These are phyloP conservation scores for Pseudozyma thailandica DNA, from an alignment of 1,284 basidiomycete genomes.

Conservation along the genomic window DNA sequence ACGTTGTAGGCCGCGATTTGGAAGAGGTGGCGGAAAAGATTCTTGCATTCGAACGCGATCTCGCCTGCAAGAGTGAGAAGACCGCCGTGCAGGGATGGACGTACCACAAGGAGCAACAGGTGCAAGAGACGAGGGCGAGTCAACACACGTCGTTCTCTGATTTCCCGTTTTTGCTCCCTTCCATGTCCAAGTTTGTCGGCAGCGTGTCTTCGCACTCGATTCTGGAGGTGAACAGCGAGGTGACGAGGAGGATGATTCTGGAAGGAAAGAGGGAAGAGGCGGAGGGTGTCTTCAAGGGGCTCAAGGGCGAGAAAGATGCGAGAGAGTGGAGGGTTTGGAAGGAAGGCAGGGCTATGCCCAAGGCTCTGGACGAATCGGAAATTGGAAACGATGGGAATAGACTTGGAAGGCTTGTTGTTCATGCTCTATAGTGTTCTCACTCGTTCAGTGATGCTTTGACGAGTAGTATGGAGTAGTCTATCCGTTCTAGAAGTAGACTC, in stretches of 20 bases:
- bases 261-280: slow-evolving; percentile 28
- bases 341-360: slow-evolving; percentile 28
- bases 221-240: slow-evolving; percentile 28
- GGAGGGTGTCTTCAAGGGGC: slow-evolving; percentile 34
- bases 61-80: neutral
- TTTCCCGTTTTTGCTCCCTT: slow-evolving; percentile 56
- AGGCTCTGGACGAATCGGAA: slow-evolving; percentile 5
- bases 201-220: slow-evolving; percentile 24
- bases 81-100: slow-evolving; percentile 22
- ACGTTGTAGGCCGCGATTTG: slow-evolving; percentile 50
- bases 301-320: slow-evolving; percentile 23
- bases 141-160: slow-evolving; percentile 59
- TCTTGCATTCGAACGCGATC: slow-evolving; percentile 44
- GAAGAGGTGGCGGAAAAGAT: slow-evolving; percentile 53
- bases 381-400: slow-evolving; percentile 21
- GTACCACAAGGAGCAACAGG: slow-evolving; percentile 26
- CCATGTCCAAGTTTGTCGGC: slow-evolving; percentile 43
- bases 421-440: slow-evolving; percentile 14
- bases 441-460: neutral
- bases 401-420: slow-evolving; percentile 25
- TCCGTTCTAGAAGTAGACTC: neutral
- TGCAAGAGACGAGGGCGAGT: slow-evolving; percentile 20
- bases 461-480: neutral
- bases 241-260: slow-evolving; percentile 26
- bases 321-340: slow-evolving; percentile 40